Evolutionary conservation across 2,329 filamentous ascomycete genomes (phyloP).

Genomic region (Fusarium sp.): DNA sequence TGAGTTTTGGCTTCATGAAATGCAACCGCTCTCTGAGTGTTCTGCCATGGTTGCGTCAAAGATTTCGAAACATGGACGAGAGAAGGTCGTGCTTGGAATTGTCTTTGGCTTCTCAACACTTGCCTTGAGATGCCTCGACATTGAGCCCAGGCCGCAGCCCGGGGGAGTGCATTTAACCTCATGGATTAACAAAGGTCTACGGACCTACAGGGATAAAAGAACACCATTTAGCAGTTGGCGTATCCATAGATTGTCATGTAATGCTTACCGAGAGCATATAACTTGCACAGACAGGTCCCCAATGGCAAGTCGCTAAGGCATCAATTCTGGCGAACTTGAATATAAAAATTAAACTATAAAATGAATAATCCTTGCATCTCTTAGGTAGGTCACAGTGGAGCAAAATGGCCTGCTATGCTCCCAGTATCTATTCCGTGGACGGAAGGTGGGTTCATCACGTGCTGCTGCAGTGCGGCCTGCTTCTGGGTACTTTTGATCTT

Average conservation of each 20-base stretch:
- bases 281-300: background rate
- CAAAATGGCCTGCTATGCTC: background rate
- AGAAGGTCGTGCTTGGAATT: conserved; percentile 12
- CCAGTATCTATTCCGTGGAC: background rate
- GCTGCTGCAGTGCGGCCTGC: background rate
- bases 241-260: background rate
- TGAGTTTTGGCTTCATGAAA: conserved; percentile 43
- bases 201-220: conserved; percentile 17
- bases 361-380: conserved; percentile 16
- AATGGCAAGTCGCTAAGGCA: conserved; percentile 7
- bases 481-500: background rate
- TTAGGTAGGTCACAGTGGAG: background rate
- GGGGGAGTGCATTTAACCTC: conserved; percentile 38
- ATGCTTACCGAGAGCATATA: conserved; percentile 24
- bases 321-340: conserved; percentile 8
- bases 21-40: conserved; percentile 28
- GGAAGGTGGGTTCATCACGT: conserved; percentile 25
- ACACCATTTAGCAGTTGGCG: conserved; percentile 13
- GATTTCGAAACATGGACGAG: conserved; percentile 6
- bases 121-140: conserved; percentile 33
- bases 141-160: conserved; percentile 41
- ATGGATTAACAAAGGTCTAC: conserved; percentile 26
- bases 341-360: conserved; percentile 23
- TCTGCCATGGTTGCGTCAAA: conserved; percentile 20
- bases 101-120: conserved; percentile 11